These are phyloP conservation scores for Coemansia biformis DNA, from an alignment of 192 early-diverging fungal species.

Conservation along the genomic window DNA sequence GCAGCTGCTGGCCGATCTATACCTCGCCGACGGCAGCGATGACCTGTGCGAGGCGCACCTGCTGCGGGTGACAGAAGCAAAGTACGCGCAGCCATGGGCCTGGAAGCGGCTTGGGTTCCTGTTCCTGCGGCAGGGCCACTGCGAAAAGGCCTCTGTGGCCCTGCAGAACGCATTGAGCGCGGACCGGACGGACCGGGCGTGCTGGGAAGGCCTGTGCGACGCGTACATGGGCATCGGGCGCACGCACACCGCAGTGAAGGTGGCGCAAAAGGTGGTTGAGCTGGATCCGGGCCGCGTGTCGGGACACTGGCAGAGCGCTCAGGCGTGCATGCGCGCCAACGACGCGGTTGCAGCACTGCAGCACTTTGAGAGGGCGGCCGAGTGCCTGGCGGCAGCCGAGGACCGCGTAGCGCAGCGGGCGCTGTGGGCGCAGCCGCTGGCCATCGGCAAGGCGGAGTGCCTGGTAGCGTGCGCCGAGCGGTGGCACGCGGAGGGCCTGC, in stretches of 20 bases:
- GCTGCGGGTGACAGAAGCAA: slow-evolving; percentile 15
- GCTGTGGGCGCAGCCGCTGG: slow-evolving; percentile 19
- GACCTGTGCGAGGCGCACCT: slow-evolving; percentile 37
- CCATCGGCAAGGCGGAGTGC: slow-evolving; percentile 21
- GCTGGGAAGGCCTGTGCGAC: slow-evolving; percentile 78
- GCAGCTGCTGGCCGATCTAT: slow-evolving; percentile 58
- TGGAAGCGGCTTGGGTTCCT: slow-evolving; percentile 75
- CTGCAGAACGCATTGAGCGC: slow-evolving; percentile 83
- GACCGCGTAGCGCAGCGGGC: background rate
- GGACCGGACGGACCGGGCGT: slow-evolving; percentile 56
- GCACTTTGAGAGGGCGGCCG: slow-evolving; percentile 10
- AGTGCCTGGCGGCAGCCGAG: background rate
- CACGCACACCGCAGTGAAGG: slow-evolving; percentile 40
- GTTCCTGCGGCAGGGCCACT: slow-evolving; percentile 50
- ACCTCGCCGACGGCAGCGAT: slow-evolving; percentile 46
- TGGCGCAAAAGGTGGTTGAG: slow-evolving; percentile 64
- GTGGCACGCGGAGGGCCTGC: slow-evolving; percentile 52
- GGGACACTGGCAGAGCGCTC: slow-evolving; percentile 38
- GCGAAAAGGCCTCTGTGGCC: slow-evolving; percentile 55
- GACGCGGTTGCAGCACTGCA: slow-evolving; percentile 12
- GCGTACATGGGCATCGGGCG: slow-evolving; percentile 67
- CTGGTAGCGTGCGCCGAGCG: slow-evolving; percentile 22
- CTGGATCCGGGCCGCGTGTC: slow-evolving; percentile 52
- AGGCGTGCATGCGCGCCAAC: slow-evolving; percentile 12
- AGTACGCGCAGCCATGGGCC: slow-evolving; percentile 63